Conservation (phyloP, 352 stramenopile species). For the Pythium volutum region DNA sequence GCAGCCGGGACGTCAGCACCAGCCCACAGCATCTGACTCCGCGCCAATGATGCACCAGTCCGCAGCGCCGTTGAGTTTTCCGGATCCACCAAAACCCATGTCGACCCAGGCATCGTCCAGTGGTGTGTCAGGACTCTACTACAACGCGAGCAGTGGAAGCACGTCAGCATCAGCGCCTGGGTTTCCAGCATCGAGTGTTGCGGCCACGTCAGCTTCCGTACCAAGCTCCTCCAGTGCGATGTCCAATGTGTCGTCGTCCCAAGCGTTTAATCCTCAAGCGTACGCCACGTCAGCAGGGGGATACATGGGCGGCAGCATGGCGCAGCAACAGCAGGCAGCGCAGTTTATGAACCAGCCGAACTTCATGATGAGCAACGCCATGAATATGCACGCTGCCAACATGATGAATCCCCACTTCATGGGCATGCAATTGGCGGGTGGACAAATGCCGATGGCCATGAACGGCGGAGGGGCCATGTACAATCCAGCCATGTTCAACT, state of each 20-base stretch:
- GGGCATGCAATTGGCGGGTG: constrained; percentile 26
- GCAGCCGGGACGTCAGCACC: not conserved
- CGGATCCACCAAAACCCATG: not conserved
- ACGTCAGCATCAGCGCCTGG: not conserved
- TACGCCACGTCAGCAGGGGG: not conserved
- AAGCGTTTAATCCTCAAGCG: constrained; percentile 15
- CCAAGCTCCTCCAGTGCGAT: constrained; percentile 3
- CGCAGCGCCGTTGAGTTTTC: constrained; percentile 1
- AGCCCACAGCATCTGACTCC: not conserved
- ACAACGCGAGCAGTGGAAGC: not conserved
- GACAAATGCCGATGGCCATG: constrained; percentile 45
- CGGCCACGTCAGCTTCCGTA: not conserved
- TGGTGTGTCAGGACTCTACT: not conserved
- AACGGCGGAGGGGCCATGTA: constrained; percentile 45
- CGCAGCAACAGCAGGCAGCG: not conserved
- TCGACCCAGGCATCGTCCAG: not conserved
- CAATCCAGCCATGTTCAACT: constrained; percentile 26
- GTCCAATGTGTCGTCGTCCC: not conserved
- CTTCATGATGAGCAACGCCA: constrained; percentile 20
- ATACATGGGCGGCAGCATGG: constrained; percentile 10
- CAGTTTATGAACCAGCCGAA: constrained; percentile 16
- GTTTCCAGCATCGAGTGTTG: not conserved
- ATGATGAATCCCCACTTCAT: constrained; percentile 63
- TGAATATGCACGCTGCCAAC: constrained; percentile 18
- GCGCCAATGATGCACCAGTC: not conserved